Base-by-base conservation (phyloP, 257 asterid genomes). In the Ballota nigra region DNA sequence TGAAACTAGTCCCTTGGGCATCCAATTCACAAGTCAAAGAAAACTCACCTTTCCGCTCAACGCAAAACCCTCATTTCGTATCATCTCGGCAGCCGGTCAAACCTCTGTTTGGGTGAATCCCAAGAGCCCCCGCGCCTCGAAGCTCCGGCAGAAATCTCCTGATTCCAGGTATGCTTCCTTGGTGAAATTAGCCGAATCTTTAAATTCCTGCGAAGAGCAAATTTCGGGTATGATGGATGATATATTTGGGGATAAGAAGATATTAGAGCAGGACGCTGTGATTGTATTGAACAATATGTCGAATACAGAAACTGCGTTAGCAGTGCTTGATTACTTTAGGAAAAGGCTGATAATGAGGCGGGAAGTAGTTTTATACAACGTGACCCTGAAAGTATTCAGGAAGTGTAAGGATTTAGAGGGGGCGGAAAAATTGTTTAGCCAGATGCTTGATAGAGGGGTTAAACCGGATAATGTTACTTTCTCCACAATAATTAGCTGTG, bases 401-500 rank as follows among this genome's bases (percentile, higher is more conserved):
- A 91, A 91, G 70, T 80, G 84, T 57, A 87, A 80, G 81, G 94
- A 88, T 68, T 84, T 92, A 8, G 63, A 52, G 1, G 80, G 84
- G 67, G 92, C 94, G 0, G 96, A 87, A 74, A 80, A 33, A 18
- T 19, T 95, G 89, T 92, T 92, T 58, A 69, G 28, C 51, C 81
- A 79, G 69, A 92, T 95, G 97, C 77, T 87, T 73, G 86, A 83
- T 62, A 86, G 83, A 51, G 97, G 96, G 5, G 82, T 95, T 34
- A 82, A 75, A 75, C 98, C 97, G 0, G 97, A 89, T 78, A 89
- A 92, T 61, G 82, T 86, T 41, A 89, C 99, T 0, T 89, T 95
- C 74, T 92, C 94, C 15, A 95, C 98, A 0, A 75, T 95, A 16
- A 95, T 95, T 79, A 87, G 98, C 76, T 89, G 99, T 23, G 96